Conservation (phyloP, 2,329 filamentous ascomycete genomes). For the Penicillium italicum region DNA sequence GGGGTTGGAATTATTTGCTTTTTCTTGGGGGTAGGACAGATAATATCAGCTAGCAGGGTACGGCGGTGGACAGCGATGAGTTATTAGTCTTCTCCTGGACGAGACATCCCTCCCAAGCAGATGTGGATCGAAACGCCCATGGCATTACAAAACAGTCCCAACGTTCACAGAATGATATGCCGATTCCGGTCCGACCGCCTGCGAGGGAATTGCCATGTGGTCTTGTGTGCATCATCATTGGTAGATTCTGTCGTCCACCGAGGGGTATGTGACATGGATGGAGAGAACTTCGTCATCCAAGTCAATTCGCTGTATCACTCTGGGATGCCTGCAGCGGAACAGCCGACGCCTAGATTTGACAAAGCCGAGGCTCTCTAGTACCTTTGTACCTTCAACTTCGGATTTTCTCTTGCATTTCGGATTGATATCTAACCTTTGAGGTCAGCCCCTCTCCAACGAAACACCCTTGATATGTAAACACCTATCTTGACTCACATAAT, state of each 20-base stretch:
- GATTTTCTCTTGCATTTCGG: not conserved
- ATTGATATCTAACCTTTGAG: not conserved
- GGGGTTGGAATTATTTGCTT: not conserved
- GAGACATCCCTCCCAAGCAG: not conserved
- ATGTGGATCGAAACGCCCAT: not conserved
- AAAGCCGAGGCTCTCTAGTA: not conserved
- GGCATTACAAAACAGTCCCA: not conserved
- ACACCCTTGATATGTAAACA: not conserved
- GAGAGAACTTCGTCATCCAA: not conserved
- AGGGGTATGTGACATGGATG: not conserved
- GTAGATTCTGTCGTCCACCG: not conserved
- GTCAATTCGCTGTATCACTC: not conserved
- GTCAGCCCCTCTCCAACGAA: not conserved
- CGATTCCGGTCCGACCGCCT: not conserved
- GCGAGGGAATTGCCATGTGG: not conserved
- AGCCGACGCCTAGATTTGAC: not conserved
- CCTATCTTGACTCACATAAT: rapidly evolving
- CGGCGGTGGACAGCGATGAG: not conserved
- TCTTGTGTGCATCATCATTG: not conserved
- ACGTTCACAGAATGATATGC: not conserved
- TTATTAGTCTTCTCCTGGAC: not conserved
- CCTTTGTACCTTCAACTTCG: not conserved
- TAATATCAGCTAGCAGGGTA: not conserved
- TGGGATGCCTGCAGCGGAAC: not conserved
- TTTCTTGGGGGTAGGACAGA: too few species aligned